phyloP scores from a whole-genome alignment of 2,329 filamentous ascomycete genomes.

The Lachnellula willkommii region DNA sequence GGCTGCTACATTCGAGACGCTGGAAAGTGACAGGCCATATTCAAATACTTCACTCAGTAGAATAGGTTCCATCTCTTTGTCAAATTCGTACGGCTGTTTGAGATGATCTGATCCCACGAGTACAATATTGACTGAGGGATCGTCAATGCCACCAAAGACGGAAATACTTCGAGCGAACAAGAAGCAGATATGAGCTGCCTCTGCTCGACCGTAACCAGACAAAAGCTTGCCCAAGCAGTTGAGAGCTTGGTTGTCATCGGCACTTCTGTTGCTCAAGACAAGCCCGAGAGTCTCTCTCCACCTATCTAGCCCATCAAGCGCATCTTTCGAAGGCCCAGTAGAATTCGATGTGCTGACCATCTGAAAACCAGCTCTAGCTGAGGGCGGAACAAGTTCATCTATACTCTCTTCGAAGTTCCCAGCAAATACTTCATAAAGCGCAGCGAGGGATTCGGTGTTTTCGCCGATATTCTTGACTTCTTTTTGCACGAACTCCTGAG shows the following conservation, averaged over 20 bases:
- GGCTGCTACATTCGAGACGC: conserved; percentile 47
- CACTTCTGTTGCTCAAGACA: conserved; percentile 80
- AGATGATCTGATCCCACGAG: conserved; percentile 81
- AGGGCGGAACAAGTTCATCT: conserved; percentile 89
- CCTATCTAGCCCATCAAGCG: conserved; percentile 79
- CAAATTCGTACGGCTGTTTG: conserved; percentile 63
- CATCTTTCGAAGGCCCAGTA: conserved; percentile 60
- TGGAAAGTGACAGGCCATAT: conserved; percentile 72
- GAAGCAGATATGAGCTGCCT: conserved; percentile 92
- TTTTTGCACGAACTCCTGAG: conserved; percentile 91
- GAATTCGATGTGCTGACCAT: conserved; percentile 73
- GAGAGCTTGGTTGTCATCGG: conserved; percentile 71
- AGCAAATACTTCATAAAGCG: conserved; percentile 88
- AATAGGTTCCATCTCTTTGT: conserved; percentile 78
- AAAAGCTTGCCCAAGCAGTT: conserved; percentile 77
- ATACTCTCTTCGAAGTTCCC: conserved; percentile 93
- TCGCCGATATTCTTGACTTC: conserved; percentile 80
- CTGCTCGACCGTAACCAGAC: conserved; percentile 76
- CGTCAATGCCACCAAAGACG: conserved; percentile 77
- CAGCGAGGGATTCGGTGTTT: conserved; percentile 81
- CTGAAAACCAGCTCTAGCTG: conserved; percentile 85
- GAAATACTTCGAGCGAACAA: conserved; percentile 71
- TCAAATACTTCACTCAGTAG: conserved; percentile 95
- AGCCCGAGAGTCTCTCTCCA: conserved; percentile 89
- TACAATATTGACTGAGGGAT: conserved; percentile 71